Base-by-base conservation (phyloP, 257 asterid genomes). In the Buddleja alternifolia region DNA sequence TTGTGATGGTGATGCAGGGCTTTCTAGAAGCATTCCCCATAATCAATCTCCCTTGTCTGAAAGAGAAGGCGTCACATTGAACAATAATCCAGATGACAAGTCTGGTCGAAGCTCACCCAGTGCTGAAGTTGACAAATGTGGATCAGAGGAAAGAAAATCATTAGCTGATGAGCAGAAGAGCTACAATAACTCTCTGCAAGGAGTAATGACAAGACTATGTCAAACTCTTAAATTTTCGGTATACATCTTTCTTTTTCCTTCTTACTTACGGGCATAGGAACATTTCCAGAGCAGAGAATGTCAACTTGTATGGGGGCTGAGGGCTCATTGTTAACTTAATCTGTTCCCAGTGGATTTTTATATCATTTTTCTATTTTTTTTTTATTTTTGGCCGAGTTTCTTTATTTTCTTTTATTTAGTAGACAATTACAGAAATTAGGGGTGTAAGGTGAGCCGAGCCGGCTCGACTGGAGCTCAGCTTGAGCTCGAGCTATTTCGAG, bases 181-280 rank as follows among this genome's bases (percentile, higher is more conserved):
- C 61, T 66, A 76, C 64, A 76, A 83, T 42, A 53, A 56, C 48
- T 77, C 60, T 78, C 83, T 88, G 77, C 85, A 71, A 46, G 80
- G 63, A 59, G 84, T 78, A 69, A 60, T 80, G 50, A 61, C 47
- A 20, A 78, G 70, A 72, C 76, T 88, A 10, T 81, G 88, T 75
- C 75, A 80, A 72, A 69, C 70, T 77, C 86, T 88, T 37, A 78
- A 83, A 62, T 78, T 90, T 73, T 54, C 95, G 90, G 98, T 93
- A 90, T 64, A 17, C 23, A 46, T 41, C 10, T 7, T 51, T 72
- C 53, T 17, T 52, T 45, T 55, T n/a, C n/a, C n/a, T n/a, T n/a
- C n/a, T n/a, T n/a, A n/a, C n/a, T n/a, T n/a, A n/a, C n/a, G n/a
- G n/a, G 54, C 60, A 12, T 25, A 46, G 59, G 24, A 42, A 44